Evolutionary conservation across 176 grass and related monocot species (phyloP).

Genomic region (Tillandsia leiboldiana): DNA sequence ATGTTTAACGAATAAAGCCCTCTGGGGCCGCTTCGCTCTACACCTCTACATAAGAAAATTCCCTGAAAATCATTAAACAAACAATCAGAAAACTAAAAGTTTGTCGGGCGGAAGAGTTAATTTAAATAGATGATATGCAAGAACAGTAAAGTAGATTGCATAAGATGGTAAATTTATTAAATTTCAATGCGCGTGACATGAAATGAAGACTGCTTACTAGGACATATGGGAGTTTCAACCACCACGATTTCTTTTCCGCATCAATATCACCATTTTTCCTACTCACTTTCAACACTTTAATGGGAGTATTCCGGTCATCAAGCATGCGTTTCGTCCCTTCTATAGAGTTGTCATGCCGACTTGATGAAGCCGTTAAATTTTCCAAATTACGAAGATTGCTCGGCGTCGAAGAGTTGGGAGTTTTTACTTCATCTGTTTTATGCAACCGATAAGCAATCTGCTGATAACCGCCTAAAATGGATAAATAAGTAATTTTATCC

Average conservation of each 20-base stretch:
- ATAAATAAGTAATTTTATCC: neutral
- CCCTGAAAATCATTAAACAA: slow-evolving; percentile 22
- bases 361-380: neutral
- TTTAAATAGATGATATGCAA: neutral
- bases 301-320: neutral
- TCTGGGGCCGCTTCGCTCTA: slow-evolving; percentile 7
- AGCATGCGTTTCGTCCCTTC: neutral
- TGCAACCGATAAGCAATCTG: neutral
- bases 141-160: neutral
- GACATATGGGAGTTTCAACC: slow-evolving; percentile 33
- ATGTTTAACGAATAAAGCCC: slow-evolving; percentile 38
- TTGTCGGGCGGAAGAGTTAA: neutral
- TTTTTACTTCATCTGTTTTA: neutral
- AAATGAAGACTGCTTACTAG: slow-evolving; percentile 23
- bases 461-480: slow-evolving; percentile 24
- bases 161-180: neutral
- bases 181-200: neutral
- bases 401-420: neutral
- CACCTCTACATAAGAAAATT: slow-evolving; percentile 25
- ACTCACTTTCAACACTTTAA: neutral
- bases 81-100: neutral
- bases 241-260: slow-evolving; percentile 22
- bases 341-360: neutral
- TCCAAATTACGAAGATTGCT: neutral
- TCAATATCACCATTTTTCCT: neutral